A percentile compares a stretch with the other conserved stretches of the same genome.
Evolutionary conservation across 345 rosid genomes (phyloP).

Genomic region (Geranium brycei): DNA sequence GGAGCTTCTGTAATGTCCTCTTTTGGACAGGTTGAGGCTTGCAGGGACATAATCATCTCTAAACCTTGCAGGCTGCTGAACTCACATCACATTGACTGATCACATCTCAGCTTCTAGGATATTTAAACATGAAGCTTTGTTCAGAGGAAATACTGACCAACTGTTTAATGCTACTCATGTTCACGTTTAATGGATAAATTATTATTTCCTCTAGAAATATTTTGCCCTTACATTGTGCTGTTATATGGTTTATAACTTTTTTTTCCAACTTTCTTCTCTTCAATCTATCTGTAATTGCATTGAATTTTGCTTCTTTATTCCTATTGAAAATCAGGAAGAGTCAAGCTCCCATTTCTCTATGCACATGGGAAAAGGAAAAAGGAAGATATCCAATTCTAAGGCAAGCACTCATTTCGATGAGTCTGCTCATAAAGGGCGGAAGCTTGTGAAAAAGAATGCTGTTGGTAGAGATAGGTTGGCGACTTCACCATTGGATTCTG

Average conservation of each 20-base stretch:
- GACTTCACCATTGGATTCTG: constrained; percentile 27
- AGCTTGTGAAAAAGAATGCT: constrained; percentile 30
- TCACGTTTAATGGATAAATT: background rate
- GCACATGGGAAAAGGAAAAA: constrained; percentile 16
- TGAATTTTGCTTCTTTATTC: background rate
- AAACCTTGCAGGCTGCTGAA: background rate
- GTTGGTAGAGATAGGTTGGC: constrained; percentile 17
- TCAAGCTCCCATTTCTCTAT: constrained; percentile 7
- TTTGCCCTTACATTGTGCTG: no score
- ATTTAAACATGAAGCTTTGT: background rate
- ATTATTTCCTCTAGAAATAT: no score
- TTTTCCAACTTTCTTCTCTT: background rate
- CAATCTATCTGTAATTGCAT: background rate
- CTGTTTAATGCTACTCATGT: background rate
- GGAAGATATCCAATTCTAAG: constrained; percentile 12
- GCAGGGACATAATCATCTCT: background rate
- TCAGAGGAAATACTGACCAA: background rate
- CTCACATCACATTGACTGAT: background rate
- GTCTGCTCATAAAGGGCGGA: constrained; percentile 33
- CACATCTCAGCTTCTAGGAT: background rate
- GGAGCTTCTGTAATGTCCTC: no score
- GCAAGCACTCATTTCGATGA: constrained; percentile 20
- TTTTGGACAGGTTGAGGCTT: background rate
- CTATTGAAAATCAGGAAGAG: constrained; percentile 11
- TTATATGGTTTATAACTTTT: no score